Evolutionary conservation across 441 rosid species (phyloP).

Genomic region (Corymbia citriodora): DNA sequence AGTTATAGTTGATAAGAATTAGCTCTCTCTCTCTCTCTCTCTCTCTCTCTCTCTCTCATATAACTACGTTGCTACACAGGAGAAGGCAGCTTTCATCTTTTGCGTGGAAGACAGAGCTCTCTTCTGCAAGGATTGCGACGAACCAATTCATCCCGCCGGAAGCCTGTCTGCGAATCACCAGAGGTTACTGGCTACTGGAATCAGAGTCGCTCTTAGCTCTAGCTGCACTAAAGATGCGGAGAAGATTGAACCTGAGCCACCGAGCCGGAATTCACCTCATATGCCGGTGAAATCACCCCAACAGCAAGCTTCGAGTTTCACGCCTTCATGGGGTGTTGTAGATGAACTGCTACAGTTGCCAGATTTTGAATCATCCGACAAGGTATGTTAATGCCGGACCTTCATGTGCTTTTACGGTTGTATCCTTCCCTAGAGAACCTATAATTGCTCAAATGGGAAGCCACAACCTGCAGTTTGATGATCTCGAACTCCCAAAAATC

Average conservation of each 20-base stretch:
- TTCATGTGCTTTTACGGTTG: not conserved
- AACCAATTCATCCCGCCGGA: conserved; percentile 46
- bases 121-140: conserved; percentile 62
- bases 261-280: conserved; percentile 42
- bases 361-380: conserved; percentile 54
- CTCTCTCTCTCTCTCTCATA: not conserved
- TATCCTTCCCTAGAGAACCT: not conserved
- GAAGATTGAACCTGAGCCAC: conserved; percentile 55
- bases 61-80: conserved; percentile 23
- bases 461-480: not conserved
- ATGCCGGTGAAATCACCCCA: conserved; percentile 28
- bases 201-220: conserved; percentile 72
- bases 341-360: conserved; percentile 71
- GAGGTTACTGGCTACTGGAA: conserved; percentile 68
- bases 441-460: not conserved
- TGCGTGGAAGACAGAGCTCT: conserved; percentile 96
- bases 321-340: conserved; percentile 61
- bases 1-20: not conserved
- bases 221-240: conserved; percentile 45
- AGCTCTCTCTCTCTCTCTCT: not conserved
- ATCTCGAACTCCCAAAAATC: not conserved
- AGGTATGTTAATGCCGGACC: conserved; percentile 31
- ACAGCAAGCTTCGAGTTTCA: conserved; percentile 28
- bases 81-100: conserved; percentile 71
- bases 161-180: conserved; percentile 69